These are phyloP conservation scores for Botrytis elliptica DNA, from an alignment of 2,329 filamentous ascomycete genomes.

Conservation along the genomic window DNA sequence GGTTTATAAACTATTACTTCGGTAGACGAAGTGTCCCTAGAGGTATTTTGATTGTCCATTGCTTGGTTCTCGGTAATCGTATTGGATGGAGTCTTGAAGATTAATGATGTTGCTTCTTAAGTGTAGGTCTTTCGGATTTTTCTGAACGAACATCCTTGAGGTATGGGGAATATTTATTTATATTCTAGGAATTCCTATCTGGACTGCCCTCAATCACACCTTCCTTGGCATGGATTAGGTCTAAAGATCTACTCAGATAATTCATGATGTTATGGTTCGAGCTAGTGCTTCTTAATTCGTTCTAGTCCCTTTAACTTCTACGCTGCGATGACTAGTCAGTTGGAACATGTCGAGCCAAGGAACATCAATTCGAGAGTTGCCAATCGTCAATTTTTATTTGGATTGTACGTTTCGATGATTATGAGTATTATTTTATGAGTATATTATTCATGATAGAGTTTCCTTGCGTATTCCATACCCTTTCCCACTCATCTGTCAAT, in stretches of 20 bases:
- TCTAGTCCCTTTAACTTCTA: background rate
- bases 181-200: background rate
- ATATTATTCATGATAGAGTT: background rate
- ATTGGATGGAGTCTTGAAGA: background rate
- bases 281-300: background rate
- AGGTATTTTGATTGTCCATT: background rate
- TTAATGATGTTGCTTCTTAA: background rate
- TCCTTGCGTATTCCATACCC: background rate
- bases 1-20: background rate
- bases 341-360: background rate
- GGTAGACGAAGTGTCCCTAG: background rate
- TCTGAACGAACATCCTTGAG: background rate
- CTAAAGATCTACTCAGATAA: background rate
- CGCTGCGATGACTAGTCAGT: background rate
- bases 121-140: background rate
- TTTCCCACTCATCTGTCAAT: background rate
- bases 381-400: background rate
- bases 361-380: background rate
- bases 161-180: background rate
- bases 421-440: background rate
- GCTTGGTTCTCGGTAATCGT: background rate
- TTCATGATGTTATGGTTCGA: background rate
- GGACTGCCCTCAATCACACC: background rate
- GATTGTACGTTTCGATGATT: background rate
- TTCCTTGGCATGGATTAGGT: background rate